phyloP scores from a whole-genome alignment of 306 rosid genomes.

The Corylus americana region DNA sequence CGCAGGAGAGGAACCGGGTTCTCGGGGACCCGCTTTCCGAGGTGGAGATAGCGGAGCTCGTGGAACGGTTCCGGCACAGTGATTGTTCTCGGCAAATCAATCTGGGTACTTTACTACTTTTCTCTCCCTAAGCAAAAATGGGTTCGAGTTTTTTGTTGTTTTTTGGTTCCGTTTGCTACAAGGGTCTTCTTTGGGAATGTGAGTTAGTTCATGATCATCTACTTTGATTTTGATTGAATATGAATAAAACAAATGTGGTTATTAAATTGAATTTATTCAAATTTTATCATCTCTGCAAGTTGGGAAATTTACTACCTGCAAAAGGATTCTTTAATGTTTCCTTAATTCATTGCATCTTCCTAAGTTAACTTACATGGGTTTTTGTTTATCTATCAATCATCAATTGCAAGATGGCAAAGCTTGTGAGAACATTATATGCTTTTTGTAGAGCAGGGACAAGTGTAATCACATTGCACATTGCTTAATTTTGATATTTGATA shows the following conservation, averaged over 20 bases:
- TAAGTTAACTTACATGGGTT: neutral
- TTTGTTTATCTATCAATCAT: neutral
- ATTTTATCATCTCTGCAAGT: too few species aligned
- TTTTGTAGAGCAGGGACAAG: neutral
- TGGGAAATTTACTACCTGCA: too few species aligned
- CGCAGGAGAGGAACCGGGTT: constrained; percentile 54
- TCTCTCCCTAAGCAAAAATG: neutral
- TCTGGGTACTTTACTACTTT: constrained; percentile 50
- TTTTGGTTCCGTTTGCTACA: neutral
- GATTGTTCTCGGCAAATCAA: constrained; percentile 85
- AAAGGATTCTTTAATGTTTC: too few species aligned
- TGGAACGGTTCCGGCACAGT: constrained; percentile 76
- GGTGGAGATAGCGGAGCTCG: constrained; percentile 71
- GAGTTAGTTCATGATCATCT: neutral
- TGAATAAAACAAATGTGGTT: neutral
- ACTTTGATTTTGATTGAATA: neutral
- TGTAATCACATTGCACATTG: neutral
- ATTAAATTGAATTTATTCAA: neutral
- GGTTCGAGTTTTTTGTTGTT: neutral
- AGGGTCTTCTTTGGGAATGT: neutral
- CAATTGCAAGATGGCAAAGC: neutral
- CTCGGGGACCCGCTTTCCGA: constrained; percentile 76
- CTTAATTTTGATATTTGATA: neutral
- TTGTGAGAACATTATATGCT: neutral
- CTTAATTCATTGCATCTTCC: too few species aligned